phyloP scores from a whole-genome alignment of 1,284 basidiomycete genomes.

The Ustilago bromivora region DNA sequence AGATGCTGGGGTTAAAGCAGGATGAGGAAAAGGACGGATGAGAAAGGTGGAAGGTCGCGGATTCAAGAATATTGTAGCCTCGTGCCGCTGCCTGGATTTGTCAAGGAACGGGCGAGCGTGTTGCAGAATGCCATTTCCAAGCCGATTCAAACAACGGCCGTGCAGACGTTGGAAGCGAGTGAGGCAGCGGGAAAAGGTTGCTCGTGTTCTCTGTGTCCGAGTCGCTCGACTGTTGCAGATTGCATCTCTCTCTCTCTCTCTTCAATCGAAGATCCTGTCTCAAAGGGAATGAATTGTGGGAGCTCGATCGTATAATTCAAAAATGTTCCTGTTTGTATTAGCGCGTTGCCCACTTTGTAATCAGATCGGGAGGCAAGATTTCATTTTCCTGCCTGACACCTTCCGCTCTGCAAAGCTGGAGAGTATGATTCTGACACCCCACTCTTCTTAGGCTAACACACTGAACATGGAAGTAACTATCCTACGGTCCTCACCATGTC shows the following conservation, averaged over 20 bases:
- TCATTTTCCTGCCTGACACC: background rate
- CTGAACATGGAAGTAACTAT: background rate
- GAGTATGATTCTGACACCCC: background rate
- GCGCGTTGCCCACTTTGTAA: background rate
- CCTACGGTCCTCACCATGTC: background rate
- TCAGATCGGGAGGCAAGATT: background rate
- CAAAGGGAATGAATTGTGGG: background rate
- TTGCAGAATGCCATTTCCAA: slow-evolving; percentile 4
- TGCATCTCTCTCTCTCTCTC: background rate
- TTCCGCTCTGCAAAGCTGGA: background rate
- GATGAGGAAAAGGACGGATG: slow-evolving; percentile 4
- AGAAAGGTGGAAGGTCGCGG: slow-evolving; percentile 4
- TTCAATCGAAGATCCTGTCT: background rate
- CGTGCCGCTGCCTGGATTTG: background rate
- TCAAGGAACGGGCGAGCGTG: background rate
- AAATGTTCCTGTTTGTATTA: background rate
- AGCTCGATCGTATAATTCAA: background rate
- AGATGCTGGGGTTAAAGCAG: background rate
- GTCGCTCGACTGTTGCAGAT: slow-evolving; percentile 9
- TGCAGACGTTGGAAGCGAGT: background rate
- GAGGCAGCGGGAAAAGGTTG: slow-evolving; percentile 4
- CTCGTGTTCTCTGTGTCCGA: background rate
- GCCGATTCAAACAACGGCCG: background rate
- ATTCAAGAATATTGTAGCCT: background rate
- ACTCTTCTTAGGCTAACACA: background rate